phyloP scores from a whole-genome alignment of 73 alveolate species.

The Paramecium biaurelia region DNA sequence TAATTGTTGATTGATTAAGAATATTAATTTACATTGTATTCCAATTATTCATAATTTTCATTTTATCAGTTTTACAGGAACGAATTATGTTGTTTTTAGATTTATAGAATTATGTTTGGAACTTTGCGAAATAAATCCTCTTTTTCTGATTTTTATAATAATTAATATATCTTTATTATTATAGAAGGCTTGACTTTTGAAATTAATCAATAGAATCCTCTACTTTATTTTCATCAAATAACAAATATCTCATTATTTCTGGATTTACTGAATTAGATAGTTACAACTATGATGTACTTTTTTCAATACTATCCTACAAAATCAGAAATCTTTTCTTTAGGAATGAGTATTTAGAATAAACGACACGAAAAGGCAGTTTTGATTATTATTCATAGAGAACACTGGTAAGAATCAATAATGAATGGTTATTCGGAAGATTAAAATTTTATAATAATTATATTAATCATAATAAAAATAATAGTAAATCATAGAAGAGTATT shows the following conservation, averaged over 20 bases:
- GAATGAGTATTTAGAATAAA: not conserved
- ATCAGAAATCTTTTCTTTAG: not conserved
- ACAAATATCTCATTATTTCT: not conserved
- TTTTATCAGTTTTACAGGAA: not conserved
- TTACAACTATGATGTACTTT: not conserved
- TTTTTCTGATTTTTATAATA: not conserved
- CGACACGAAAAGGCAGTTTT: not conserved
- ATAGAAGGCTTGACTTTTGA: not conserved
- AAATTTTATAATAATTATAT: not conserved
- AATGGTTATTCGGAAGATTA: not conserved
- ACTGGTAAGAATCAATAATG: not conserved
- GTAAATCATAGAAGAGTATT: not conserved
- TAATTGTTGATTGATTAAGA: not conserved
- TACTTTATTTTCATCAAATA: not conserved
- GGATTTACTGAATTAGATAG: not conserved
- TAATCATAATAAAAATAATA: not conserved
- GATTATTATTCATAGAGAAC: not conserved
- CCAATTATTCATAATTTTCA: not conserved
- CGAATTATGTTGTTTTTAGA: not conserved
- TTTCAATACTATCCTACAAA: not conserved
- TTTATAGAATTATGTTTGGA: not conserved
- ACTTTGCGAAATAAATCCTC: not conserved
- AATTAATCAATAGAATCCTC: not conserved
- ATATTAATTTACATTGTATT: not conserved
- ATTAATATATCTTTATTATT: not conserved